Conservation (phyloP, 345 rosid genomes). For the Raphanus sativus region DNA sequence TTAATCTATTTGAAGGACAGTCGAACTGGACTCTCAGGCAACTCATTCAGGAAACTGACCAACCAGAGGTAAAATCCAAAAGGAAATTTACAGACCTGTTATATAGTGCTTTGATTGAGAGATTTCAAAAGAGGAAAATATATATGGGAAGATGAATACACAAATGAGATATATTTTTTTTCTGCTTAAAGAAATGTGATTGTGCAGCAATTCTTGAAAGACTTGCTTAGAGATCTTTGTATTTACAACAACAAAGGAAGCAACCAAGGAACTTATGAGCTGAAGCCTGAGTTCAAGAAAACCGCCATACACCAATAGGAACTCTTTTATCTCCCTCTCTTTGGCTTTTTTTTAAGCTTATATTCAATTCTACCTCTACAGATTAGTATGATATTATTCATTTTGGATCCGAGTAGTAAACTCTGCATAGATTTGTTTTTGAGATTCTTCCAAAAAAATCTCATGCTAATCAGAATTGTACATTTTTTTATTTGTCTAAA, state of each 20-base stretch:
- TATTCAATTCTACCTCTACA: no score
- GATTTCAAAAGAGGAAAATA: neutral
- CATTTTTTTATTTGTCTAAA: neutral
- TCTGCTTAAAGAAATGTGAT: neutral
- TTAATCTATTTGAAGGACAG: conserved; percentile 90
- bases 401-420: neutral
- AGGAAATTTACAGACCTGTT: neutral
- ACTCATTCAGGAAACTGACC: conserved; percentile 85
- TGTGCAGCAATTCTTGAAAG: conserved; percentile 82
- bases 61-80: conserved; percentile 65
- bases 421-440: no score
- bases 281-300: conserved; percentile 84
- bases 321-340: neutral
- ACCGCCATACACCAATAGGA: conserved; percentile 46
- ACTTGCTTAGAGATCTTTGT: conserved; percentile 79
- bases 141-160: neutral
- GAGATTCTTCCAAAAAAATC: neutral
- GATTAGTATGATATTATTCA: no score
- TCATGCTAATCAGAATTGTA: neutral
- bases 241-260: conserved; percentile 85
- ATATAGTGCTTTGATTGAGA: neutral
- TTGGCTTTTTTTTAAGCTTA: no score
- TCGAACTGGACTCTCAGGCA: conserved; percentile 75
- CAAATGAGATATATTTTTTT: neutral
- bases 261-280: conserved; percentile 85